Evolutionary conservation across 306 rosid species (phyloP).

Genomic region (Lablab purpureus): DNA sequence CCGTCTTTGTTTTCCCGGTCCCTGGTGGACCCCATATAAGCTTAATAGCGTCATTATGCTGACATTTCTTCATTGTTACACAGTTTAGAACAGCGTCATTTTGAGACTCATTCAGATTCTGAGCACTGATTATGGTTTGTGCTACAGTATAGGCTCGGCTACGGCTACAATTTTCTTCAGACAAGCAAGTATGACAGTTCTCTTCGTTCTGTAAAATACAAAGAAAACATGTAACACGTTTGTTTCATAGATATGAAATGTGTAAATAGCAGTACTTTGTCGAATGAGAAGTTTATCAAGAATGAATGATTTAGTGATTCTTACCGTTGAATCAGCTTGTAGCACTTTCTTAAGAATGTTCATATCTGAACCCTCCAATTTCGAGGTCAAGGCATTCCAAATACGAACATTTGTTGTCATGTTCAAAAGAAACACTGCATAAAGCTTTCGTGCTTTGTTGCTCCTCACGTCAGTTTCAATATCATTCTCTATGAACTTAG

Average conservation of each 20-base stretch:
- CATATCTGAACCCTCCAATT: conserved; percentile 29
- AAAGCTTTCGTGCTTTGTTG: conserved; percentile 22
- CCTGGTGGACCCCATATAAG: conserved; percentile 82
- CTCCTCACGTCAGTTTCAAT: not conserved
- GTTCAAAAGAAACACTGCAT: conserved; percentile 46
- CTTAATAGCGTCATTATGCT: conserved; percentile 45
- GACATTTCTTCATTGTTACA: conserved; percentile 45
- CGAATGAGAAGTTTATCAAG: not conserved
- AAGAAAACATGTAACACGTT: conserved; percentile 3
- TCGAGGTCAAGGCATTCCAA: conserved; percentile 47
- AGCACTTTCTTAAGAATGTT: not conserved
- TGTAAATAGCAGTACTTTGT: not conserved
- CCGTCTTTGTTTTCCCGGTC: conserved; percentile 74
- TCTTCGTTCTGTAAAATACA: conserved; percentile 51
- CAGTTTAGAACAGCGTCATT: conserved; percentile 53
- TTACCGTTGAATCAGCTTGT: not conserved
- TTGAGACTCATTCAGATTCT: conserved; percentile 62
- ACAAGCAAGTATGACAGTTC: conserved; percentile 38
- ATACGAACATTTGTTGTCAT: conserved; percentile 47
- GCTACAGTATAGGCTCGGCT: not conserved
- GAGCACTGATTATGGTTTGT: conserved; percentile 22
- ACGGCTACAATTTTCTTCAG: not conserved
- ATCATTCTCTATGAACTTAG: not conserved
- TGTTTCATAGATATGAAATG: not conserved
- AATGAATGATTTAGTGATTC: not conserved